phyloP scores from a whole-genome alignment of 495 filamentous ascomycete genomes.

The Penicillium pulvis region DNA sequence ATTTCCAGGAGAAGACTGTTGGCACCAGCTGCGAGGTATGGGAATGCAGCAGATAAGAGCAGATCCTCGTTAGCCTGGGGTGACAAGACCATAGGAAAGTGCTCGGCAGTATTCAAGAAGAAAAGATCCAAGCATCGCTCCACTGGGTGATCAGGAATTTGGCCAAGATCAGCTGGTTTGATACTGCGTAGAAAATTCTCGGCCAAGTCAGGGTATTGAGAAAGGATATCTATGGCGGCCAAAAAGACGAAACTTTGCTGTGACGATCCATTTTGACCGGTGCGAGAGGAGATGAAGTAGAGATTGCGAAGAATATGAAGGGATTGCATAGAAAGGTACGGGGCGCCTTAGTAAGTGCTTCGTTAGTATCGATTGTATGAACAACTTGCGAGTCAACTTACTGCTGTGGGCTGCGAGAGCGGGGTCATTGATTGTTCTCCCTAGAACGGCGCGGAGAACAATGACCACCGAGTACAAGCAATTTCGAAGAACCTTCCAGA shows the following conservation, averaged over 20 bases:
- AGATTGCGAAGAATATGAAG: slow-evolving; percentile 80
- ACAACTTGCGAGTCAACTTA: slow-evolving; percentile 33
- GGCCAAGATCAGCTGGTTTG: slow-evolving; percentile 56
- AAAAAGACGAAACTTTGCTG: slow-evolving; percentile 85
- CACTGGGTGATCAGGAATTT: slow-evolving; percentile 73
- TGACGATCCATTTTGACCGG: slow-evolving; percentile 72
- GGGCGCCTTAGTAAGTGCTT: slow-evolving; percentile 49
- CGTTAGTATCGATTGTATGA: neutral
- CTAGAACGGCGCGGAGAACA: slow-evolving; percentile 70
- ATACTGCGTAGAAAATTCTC: slow-evolving; percentile 70
- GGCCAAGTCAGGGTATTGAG: slow-evolving; percentile 68
- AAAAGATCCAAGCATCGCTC: slow-evolving; percentile 83
- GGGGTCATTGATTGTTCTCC: slow-evolving; percentile 62
- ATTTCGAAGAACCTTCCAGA: slow-evolving; percentile 83
- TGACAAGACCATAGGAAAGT: slow-evolving; percentile 73
- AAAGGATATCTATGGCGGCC: slow-evolving; percentile 84
- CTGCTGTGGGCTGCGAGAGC: slow-evolving; percentile 55
- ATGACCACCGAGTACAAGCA: slow-evolving; percentile 79
- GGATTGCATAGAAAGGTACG: slow-evolving; percentile 71
- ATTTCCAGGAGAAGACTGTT: slow-evolving; percentile 69
- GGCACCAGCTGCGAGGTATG: slow-evolving; percentile 71
- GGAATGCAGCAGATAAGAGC: slow-evolving; percentile 69
- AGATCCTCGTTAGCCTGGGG: slow-evolving; percentile 68
- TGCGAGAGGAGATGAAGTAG: slow-evolving; percentile 82
- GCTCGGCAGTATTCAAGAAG: slow-evolving; percentile 88